Base-by-base conservation (phyloP, 768 basidiomycete genomes). In the Auriscalpium orientale region DNA sequence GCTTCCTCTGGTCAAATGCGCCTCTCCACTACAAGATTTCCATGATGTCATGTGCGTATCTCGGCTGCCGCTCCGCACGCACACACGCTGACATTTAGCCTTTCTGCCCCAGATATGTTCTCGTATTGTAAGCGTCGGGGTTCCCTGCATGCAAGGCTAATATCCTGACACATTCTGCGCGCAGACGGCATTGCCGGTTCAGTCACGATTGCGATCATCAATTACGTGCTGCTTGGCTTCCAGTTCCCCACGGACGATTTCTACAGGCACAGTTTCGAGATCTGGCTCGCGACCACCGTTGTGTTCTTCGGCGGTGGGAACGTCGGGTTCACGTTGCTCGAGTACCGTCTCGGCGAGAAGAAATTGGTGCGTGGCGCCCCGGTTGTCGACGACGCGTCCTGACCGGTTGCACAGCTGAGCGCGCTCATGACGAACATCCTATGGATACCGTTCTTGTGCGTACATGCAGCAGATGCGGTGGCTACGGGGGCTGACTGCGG, bases 221-320 rank as follows among this genome's bases (percentile, higher is more conserved):
- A 90, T 72, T 90, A 90, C 68, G 71, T 85, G 33, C 68, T 90
- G 12, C 82, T 90, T 33, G 88, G 88, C 0, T 88, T 84, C 70
- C 76, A 77, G 65, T 82, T 89, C 68, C 79, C 80, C 8, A 80
- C 87, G 15, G 88, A 90, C 65, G 84, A 80, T 21, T 89, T 79
- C 68, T 90, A 89, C 72, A 78, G 87, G 71, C 86, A 84, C 69
- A 80, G 79, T 64, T 89, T 89, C 68, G 89, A 90, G 71, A 85
- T 89, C 64, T 89, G 83, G 80, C 76, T 90, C 37, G 86, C 89
- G 36, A 84, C 82, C 12, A 80, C 80, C 1, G 76, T 87, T n/a
- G 86, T 90, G 28, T 90, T 90, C 70, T 84, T 83, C 69, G 87
- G 86, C 2, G 74, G 81, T 20, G 88, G 88, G 1, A 90, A 81